phyloP scores from a whole-genome alignment of 2,329 filamentous ascomycete genomes.

The Niveomyces coronatus region DNA sequence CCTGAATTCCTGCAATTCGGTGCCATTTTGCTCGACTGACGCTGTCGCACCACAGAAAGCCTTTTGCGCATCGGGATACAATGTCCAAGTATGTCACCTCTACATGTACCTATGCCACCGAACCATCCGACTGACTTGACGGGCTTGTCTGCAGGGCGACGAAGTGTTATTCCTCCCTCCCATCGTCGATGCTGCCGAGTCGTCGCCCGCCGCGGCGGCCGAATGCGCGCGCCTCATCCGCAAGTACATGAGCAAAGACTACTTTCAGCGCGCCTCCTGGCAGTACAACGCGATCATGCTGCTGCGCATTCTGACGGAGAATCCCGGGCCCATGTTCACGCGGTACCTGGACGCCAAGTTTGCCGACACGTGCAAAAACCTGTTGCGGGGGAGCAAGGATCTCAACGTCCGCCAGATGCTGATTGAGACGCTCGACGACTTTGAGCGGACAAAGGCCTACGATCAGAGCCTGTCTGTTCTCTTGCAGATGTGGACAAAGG shows the following conservation, averaged over 20 bases:
- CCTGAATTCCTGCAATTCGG: not conserved
- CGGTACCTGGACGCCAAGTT: slow-evolving; percentile 82
- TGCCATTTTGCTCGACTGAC: too few relatives aligned
- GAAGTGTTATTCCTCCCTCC: slow-evolving; percentile 87
- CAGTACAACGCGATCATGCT: slow-evolving; percentile 98
- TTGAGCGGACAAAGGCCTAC: slow-evolving; percentile 60
- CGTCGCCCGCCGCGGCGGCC: slow-evolving; percentile 73
- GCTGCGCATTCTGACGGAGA: slow-evolving; percentile 81
- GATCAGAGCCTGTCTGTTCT: slow-evolving; percentile 66
- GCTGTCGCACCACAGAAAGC: slow-evolving; percentile 44
- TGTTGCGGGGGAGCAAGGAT: slow-evolving; percentile 63
- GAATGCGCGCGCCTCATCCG: slow-evolving; percentile 73
- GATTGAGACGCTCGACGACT: slow-evolving; percentile 72
- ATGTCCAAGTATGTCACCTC: slow-evolving; percentile 39
- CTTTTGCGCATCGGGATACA: slow-evolving; percentile 69
- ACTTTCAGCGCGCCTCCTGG: slow-evolving; percentile 52
- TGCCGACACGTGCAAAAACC: slow-evolving; percentile 60
- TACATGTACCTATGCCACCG: slow-evolving; percentile 6
- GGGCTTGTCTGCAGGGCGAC: slow-evolving; percentile 48
- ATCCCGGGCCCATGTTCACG: slow-evolving; percentile 86
- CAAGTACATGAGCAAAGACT: slow-evolving; percentile 68
- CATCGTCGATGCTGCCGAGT: slow-evolving; percentile 93
- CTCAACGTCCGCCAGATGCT: slow-evolving; percentile 74
- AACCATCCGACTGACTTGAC: not conserved
- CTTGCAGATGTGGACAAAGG: slow-evolving; percentile 80